Base-by-base conservation (phyloP, 345 rosid genomes). In the Ailanthus altissimus region DNA sequence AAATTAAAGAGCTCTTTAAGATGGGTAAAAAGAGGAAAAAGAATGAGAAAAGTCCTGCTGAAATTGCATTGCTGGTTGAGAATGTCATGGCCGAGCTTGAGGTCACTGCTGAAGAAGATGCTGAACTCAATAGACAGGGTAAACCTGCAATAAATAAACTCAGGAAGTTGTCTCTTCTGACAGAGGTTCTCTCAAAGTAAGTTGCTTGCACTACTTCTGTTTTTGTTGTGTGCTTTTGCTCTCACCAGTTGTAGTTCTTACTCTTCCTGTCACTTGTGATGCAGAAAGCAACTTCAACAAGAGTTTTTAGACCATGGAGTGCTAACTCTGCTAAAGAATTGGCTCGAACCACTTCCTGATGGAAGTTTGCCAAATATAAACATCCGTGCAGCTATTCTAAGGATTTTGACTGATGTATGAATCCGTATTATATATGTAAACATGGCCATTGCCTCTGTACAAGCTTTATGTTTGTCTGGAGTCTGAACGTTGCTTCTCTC, bases 261-360 rank as follows among this genome's bases (percentile, higher is more conserved):
- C 51, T 57, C 40, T 71, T 75, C 2, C 26, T 7, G 42, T 28
- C 47, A 42, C 18, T 67, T 13, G 23, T 62, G 75, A n/a, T 83
- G 59, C 89, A 93, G 98, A 94, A 93, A 87, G 88, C 98, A 95
- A 84, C 99, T 95, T 76, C 99, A 95, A 73, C 93, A 90, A 76
- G 99, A 95, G 70, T 93, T 93, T 79, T 81, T 96, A 74, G 99
- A 96, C 83, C 98, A 96, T 81, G 99, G 99, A 70, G 99, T 96
- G 54, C 69, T 96, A 69, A 88, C 94, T 58, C 84, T 96, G 64
- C 78, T 92, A 75, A 96, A 92, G 91, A 92, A 88, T 78, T 93
- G 99, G 99, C 98, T 96, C 58, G 99, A 96, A 80, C 99, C 98
- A 42, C 98, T 93, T 82, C 99, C 99, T 53, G 98, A 96, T 86